Evolutionary conservation across 225 moss, liverwort and hornwort species (phyloP).

Genomic region (Physcomitrellopsis africana): DNA sequence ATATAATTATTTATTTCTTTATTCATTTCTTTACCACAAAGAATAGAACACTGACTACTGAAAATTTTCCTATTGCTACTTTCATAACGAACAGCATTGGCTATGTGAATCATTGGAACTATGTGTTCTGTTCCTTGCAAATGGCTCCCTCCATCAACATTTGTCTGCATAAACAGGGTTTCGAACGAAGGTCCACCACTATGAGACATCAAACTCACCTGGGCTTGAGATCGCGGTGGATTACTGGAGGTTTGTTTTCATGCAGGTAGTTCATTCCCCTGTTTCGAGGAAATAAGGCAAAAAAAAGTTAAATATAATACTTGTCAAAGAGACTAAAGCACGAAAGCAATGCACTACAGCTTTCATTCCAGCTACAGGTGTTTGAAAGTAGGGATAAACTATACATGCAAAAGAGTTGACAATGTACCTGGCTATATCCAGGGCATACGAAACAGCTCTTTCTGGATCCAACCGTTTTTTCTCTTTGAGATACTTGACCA

Average conservation of each 20-base stretch:
- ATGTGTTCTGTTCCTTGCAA: not conserved
- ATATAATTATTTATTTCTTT: not conserved
- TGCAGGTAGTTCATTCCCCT: slow-evolving; percentile 95
- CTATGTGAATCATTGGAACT: no score
- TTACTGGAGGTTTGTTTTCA: slow-evolving; percentile 74
- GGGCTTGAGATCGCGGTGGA: slow-evolving; percentile 64
- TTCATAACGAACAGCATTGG: no score
- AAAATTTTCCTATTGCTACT: not conserved
- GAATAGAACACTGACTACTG: not conserved
- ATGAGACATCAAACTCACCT: slow-evolving; percentile 37
- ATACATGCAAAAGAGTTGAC: not conserved
- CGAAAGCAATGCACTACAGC: slow-evolving; percentile 12
- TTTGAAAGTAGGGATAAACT: not conserved
- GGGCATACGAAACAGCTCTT: slow-evolving; percentile 68
- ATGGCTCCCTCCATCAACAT: slow-evolving; percentile 3
- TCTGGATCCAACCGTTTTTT: slow-evolving; percentile 69
- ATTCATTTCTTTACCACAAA: not conserved
- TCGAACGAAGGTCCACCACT: not conserved
- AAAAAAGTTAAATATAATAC: not conserved
- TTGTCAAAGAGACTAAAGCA: not conserved
- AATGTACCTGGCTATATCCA: slow-evolving; percentile 83
- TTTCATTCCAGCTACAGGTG: not conserved
- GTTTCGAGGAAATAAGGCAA: slow-evolving; percentile 22
- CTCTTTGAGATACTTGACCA: slow-evolving; percentile 54
- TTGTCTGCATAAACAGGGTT: not conserved